These are phyloP conservation scores for Boletus subcaerulescens DNA, from an alignment of 768 basidiomycete genomes.

Conservation along the genomic window DNA sequence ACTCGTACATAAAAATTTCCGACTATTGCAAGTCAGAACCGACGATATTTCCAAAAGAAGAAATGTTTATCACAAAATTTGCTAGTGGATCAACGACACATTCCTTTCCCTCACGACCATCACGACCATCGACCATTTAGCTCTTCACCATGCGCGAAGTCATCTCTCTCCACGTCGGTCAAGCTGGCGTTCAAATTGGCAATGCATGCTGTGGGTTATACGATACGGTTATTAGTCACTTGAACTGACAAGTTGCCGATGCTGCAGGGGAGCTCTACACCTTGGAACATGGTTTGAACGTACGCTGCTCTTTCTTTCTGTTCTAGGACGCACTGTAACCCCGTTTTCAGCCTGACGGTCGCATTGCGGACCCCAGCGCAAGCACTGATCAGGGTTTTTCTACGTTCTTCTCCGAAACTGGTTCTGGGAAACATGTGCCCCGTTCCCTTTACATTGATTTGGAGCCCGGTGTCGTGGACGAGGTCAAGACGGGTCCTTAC, in stretches of 20 bases:
- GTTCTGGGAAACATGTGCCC: constrained; percentile 92
- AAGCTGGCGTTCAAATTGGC: constrained; percentile 92
- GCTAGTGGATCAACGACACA: background rate
- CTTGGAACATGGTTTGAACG: constrained; percentile 93
- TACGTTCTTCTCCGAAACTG: constrained; percentile 97
- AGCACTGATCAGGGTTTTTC: constrained; percentile 84
- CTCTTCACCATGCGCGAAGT: constrained; percentile 75
- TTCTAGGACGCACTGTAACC: constrained; percentile 13
- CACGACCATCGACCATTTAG: constrained; percentile 12
- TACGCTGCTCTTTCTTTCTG: constrained; percentile 40
- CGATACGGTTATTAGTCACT: background rate
- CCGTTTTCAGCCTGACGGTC: constrained; percentile 78
- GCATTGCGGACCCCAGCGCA: constrained; percentile 55
- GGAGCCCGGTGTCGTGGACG: constrained; percentile 94
- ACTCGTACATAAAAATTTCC: too few relatives aligned
- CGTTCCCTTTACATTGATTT: constrained; percentile 95
- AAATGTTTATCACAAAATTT: constrained; percentile 14
- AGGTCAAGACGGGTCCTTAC: constrained; percentile 90
- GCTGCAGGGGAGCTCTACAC: constrained; percentile 93
- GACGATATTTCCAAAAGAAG: constrained; percentile 28
- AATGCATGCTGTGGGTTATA: constrained; percentile 88
- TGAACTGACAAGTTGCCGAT: constrained; percentile 9
- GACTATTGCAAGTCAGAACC: background rate
- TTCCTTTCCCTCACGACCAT: constrained; percentile 14
- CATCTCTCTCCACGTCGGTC: constrained; percentile 94